Evolutionary conservation across 768 basidiomycete genomes (phyloP).

Genomic region (Pholiota conissans): DNA sequence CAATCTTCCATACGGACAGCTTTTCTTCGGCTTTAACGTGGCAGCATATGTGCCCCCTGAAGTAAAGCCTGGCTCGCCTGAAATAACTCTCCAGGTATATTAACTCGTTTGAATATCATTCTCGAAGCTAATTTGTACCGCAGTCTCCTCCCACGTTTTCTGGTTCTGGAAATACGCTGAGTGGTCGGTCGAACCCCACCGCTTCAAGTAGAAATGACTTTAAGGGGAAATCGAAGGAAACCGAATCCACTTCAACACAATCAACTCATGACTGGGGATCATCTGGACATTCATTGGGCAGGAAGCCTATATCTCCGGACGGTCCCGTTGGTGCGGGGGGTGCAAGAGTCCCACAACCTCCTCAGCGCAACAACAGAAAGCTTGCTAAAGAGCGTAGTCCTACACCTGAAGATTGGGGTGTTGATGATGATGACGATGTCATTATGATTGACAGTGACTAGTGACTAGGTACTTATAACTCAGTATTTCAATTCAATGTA

Average conservation of each 20-base stretch:
- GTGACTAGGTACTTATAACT: constrained; percentile 7
- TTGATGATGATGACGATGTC: constrained; percentile 82
- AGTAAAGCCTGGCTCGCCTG: constrained; percentile 29
- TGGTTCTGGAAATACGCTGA: constrained; percentile 70
- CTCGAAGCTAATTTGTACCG: background rate
- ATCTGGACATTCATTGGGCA: constrained; percentile 52
- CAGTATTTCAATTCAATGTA: constrained; percentile 5
- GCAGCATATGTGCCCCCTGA: constrained; percentile 62
- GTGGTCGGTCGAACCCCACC: constrained; percentile 42
- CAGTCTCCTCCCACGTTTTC: constrained; percentile 52
- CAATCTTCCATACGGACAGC: constrained; percentile 86
- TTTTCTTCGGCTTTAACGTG: constrained; percentile 96
- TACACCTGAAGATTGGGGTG: constrained; percentile 73
- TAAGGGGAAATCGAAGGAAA: constrained; percentile 57
- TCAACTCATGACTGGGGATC: constrained; percentile 38
- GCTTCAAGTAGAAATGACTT: constrained; percentile 31
- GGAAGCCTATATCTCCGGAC: constrained; percentile 33
- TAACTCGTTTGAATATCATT: background rate
- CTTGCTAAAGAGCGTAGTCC: constrained; percentile 55
- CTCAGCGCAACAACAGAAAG: constrained; percentile 38
- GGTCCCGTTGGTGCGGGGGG: constrained; percentile 57
- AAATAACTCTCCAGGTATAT: constrained; percentile 30
- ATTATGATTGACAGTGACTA: constrained; percentile 86
- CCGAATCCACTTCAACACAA: constrained; percentile 21
- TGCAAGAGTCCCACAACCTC: constrained; percentile 45